phyloP scores from a whole-genome alignment of 1,284 basidiomycete species.

The Takashimella tepidaria region DNA sequence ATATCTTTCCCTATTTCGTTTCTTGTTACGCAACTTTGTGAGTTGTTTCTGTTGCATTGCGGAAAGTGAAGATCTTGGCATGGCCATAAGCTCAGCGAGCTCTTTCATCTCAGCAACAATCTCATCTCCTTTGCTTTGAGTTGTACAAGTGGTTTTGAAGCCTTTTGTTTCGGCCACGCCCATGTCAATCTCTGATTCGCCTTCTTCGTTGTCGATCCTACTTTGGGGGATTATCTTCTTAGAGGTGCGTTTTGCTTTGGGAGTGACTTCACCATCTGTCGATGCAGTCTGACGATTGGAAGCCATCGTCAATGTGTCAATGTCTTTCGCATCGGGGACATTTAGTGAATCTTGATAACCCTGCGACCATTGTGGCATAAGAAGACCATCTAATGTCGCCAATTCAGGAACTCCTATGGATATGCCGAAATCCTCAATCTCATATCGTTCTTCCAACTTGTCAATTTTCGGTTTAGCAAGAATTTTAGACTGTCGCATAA shows the following conservation, averaged over 20 bases:
- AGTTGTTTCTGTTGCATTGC: conserved; percentile 14
- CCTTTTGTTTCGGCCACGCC: neutral
- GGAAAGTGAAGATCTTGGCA: conserved; percentile 21
- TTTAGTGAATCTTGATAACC: conserved; percentile 10
- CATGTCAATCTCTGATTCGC: neutral
- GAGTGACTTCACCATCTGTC: neutral
- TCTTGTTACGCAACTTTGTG: conserved; percentile 15
- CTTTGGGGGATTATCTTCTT: too few relatives aligned
- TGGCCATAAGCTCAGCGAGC: conserved; percentile 15
- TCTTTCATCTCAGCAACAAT: conserved; percentile 4
- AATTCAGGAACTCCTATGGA: conserved; percentile 10
- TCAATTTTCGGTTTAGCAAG: neutral
- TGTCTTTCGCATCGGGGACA: neutral
- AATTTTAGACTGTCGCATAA: neutral
- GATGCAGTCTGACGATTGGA: too few relatives aligned
- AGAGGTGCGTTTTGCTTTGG: neutral
- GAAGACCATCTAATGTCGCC: conserved; percentile 1
- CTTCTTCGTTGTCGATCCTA: neutral
- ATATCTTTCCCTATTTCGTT: conserved; percentile 20
- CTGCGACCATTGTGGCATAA: conserved; percentile 12
- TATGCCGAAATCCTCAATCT: conserved; percentile 11
- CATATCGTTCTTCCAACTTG: conserved; percentile 8
- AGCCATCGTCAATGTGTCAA: too few relatives aligned
- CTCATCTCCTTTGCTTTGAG: neutral
- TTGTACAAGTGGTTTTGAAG: neutral